Conservation (phyloP, 2,329 filamentous ascomycete genomes). For the Orbilia brochopaga region DNA sequence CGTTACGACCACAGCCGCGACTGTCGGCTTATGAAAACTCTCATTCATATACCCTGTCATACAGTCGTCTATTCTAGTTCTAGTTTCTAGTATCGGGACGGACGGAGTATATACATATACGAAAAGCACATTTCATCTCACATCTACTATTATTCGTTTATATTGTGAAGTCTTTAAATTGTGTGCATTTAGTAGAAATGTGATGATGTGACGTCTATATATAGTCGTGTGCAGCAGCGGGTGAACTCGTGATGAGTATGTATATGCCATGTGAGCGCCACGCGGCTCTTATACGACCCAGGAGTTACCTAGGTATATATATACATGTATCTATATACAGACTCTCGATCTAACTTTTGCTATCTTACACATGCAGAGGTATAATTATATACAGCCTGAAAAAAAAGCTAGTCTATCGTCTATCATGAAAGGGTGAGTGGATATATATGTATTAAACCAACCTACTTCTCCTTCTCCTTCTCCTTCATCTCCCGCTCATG, state of each 20-base stretch:
- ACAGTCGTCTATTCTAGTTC: background rate
- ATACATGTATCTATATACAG: conserved; percentile 1
- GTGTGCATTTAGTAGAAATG: too few relatives aligned
- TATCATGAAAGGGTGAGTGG: background rate
- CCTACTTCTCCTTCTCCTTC: conserved; percentile 64
- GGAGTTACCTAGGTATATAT: too few relatives aligned
- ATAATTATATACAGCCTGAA: background rate
- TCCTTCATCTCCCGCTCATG: conserved; percentile 71
- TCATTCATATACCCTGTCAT: conserved; percentile 46
- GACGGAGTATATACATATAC: too few relatives aligned
- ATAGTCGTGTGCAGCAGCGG: too few relatives aligned
- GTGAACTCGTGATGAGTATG: too few relatives aligned
- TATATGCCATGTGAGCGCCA: too few relatives aligned
- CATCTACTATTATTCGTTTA: too few relatives aligned
- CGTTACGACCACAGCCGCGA: conserved; percentile 3
- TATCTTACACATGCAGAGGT: conserved; percentile 2
- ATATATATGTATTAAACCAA: background rate
- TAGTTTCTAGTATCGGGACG: background rate
- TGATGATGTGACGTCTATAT: too few relatives aligned
- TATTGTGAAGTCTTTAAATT: too few relatives aligned
- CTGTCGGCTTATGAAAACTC: conserved; percentile 48
- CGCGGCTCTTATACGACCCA: too few relatives aligned
- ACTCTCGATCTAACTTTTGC: background rate
- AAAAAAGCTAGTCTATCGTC: background rate
- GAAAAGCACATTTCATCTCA: too few relatives aligned